phyloP scores from a whole-genome alignment of 2,329 filamentous ascomycete species.

The Scedosporium apiospermum region DNA sequence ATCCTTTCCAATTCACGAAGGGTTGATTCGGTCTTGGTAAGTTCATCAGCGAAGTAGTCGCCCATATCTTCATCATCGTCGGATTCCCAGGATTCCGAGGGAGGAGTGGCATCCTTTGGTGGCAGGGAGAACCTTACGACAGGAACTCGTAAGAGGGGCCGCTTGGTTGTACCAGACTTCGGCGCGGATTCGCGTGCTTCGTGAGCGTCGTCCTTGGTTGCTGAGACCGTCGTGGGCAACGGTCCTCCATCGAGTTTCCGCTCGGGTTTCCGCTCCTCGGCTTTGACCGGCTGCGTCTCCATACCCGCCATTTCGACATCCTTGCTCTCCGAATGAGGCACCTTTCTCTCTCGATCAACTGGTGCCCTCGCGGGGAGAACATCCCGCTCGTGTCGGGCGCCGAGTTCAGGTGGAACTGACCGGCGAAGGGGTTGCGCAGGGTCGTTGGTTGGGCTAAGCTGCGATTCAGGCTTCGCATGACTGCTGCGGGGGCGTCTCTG shows the following conservation, averaged over 20 bases:
- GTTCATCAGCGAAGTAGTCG: conserved; percentile 44
- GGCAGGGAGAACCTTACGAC: conserved; percentile 30
- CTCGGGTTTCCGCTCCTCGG: background rate
- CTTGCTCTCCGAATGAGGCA: background rate
- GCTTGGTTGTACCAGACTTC: background rate
- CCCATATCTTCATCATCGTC: conserved; percentile 50
- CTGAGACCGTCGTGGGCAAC: background rate
- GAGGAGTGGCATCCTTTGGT: conserved; percentile 20
- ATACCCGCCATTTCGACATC: background rate
- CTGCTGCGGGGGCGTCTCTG: conserved; percentile 42
- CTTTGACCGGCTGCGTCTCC: background rate
- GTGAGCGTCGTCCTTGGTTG: background rate
- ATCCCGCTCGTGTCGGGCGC: background rate
- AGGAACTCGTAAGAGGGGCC: conserved; percentile 17
- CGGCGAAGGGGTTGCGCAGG: background rate
- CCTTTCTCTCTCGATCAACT: background rate
- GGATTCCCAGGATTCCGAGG: conserved; percentile 28
- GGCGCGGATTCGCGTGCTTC: background rate
- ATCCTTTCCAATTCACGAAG: conserved; percentile 34
- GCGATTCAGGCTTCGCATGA: conserved; percentile 37
- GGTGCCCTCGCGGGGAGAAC: background rate
- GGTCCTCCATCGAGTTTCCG: background rate
- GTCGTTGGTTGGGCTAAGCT: conserved; percentile 10
- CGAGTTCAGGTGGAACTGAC: conserved; percentile 1
- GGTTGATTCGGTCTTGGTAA: conserved; percentile 39